Percentiles rank a stretch among this genome's conserved stretches.
phyloP scores from a whole-genome alignment of 177 flowering plant genomes.

The Tripterygium wilfordii region DNA sequence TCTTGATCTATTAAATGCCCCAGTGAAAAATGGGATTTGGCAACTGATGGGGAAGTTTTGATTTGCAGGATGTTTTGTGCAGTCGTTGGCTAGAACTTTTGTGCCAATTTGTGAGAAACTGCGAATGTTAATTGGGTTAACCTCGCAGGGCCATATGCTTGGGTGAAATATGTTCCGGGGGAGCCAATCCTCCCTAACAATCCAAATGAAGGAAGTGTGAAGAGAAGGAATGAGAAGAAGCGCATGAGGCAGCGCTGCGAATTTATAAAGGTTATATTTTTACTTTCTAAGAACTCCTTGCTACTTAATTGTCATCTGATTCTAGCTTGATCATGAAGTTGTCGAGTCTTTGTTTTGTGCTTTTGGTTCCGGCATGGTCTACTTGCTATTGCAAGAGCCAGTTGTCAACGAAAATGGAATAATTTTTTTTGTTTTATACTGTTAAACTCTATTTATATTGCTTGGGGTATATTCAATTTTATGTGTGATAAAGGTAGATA shows the following conservation, averaged over 20 bases:
- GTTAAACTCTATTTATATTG: no score
- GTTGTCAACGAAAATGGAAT: no score
- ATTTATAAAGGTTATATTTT: slow-evolving; percentile 48
- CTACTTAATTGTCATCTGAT: neutral
- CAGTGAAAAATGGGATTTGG: neutral
- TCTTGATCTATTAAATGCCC: neutral
- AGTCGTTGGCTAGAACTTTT: no score
- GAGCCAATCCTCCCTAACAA: slow-evolving; percentile 22
- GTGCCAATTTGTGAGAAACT: no score
- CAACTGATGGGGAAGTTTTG: neutral
- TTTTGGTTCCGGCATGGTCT: no score
- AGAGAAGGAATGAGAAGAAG: slow-evolving; percentile 72
- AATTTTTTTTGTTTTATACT: no score
- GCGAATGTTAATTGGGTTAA: slow-evolving; percentile 1
- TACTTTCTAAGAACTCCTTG: neutral
- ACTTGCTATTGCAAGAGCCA: no score
- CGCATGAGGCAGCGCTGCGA: slow-evolving; percentile 53
- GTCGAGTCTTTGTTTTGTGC: no score
- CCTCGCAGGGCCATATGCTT: slow-evolving; percentile 73
- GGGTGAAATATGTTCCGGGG: slow-evolving; percentile 30
- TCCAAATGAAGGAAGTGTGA: slow-evolving; percentile 83
- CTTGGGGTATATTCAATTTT: no score
- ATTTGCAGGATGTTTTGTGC: no score
- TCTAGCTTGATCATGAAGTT: neutral
- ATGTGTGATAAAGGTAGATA: no score